phyloP scores from a whole-genome alignment of 176 grass and related monocot genomes.

The Zea luxurians region DNA sequence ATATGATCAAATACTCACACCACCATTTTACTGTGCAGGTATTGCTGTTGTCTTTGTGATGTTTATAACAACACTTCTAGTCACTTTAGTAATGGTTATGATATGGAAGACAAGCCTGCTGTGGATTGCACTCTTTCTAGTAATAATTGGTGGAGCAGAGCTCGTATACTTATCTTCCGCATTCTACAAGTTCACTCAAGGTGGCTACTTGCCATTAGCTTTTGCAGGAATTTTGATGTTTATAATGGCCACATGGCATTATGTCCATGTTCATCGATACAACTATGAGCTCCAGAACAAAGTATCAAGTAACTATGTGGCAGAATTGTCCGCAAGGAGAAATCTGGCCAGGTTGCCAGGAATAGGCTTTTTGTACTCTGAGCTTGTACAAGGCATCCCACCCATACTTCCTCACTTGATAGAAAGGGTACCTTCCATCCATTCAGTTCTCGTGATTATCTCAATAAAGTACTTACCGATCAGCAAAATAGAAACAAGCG shows the following conservation, averaged over 20 bases:
- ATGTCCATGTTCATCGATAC: constrained; percentile 65
- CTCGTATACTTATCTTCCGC: constrained; percentile 63
- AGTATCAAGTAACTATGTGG: constrained; percentile 52
- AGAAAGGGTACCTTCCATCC: constrained; percentile 57
- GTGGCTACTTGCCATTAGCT: constrained; percentile 64
- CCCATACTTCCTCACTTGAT: constrained; percentile 73
- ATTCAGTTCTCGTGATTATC: constrained; percentile 65
- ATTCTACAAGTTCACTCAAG: constrained; percentile 65
- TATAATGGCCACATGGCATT: constrained; percentile 72
- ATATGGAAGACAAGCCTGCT: constrained; percentile 63
- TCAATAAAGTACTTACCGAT: constrained; percentile 75
- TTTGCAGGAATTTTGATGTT: constrained; percentile 60
- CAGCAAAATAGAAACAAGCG: constrained; percentile 52
- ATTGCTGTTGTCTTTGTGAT: constrained; percentile 80
- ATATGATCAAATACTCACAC: constrained; percentile 27
- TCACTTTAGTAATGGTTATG: constrained; percentile 64
- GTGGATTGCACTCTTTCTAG: constrained; percentile 47
- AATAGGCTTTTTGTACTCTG: constrained; percentile 66
- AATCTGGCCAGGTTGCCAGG: constrained; percentile 54
- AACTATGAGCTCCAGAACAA: constrained; percentile 64
- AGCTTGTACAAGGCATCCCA: constrained; percentile 71
- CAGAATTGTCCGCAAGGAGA: constrained; percentile 36
- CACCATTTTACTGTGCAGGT: constrained; percentile 43
- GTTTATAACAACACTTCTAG: constrained; percentile 60
- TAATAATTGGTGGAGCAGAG: constrained; percentile 55